Base-by-base conservation (phyloP, 805 yeast species). In the Cyberlindnera galapagoensis region DNA sequence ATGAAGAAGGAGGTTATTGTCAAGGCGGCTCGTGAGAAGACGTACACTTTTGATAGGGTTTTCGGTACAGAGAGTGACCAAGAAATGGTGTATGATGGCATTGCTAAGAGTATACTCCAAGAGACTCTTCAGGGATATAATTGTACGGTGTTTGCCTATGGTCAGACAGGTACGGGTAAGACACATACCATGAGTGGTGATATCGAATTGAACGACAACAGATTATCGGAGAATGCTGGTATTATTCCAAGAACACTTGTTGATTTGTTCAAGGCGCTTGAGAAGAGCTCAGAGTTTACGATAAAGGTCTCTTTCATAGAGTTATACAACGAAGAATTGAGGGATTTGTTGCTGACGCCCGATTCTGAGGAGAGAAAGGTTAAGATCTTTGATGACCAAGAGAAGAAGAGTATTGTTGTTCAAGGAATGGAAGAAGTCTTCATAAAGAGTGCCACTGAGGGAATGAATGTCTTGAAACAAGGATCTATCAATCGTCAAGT, bases 141-240 rank as follows among this genome's bases (percentile, higher is more conserved):
- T 49, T 84, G 85, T 39, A 80, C 94, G 0, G 69, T 83, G 9
- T 72, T 84, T 49, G 92, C 94, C 0, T 85, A 86, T 59, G 95
- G 95, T 1, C 94, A 83, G 54, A 84, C 94, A 0, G 94, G 94
- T 7, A 80, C 92, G 0, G 94, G 94, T 12, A 84, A 83, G 48
- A 83, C 94, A 0, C 73, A 74, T 48, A 62, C 80, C 6, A 73
- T 74, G 87, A 72, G 80, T 6, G 92, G 94, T 6, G 80, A 80
- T 30, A 69, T 77, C 20, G 43, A 73, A 51, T 39, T 61, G 61
- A 21, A 63, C 47, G 44, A 61, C 54, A 30, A 51, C 44, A 23
- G 51, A 42, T 10, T 58, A 8, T 54, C 63, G 3, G 64, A 64
- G 21, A 62, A 70, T 35, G 76, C 83, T 0, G 84, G 85, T 13